Evolutionary conservation across 2,329 filamentous ascomycete species (phyloP).

Genomic region (Trichoderma semiorbis): DNA sequence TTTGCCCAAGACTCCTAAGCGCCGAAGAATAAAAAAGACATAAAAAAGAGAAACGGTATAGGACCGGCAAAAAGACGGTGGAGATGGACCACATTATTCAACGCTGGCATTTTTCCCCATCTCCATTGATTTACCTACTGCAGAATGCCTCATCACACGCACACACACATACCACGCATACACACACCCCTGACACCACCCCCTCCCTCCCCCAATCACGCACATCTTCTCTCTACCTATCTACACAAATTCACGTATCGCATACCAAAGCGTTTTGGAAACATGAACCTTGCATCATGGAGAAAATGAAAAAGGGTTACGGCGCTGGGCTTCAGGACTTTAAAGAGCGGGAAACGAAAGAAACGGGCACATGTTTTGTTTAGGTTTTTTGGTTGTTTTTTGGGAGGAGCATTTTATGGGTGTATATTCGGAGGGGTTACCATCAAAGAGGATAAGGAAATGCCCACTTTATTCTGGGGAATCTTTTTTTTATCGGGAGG

Average conservation of each 20-base stretch:
- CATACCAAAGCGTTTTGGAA: not conserved
- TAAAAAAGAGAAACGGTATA: not conserved
- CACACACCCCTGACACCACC: not conserved
- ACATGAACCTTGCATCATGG: not conserved
- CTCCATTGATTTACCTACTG: not conserved
- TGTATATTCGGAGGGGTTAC: not conserved
- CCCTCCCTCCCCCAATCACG: not conserved
- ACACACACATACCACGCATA: not conserved
- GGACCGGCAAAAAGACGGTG: not conserved
- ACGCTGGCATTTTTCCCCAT: not conserved
- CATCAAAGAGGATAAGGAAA: not conserved
- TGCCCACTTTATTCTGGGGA: not conserved
- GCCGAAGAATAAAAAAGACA: not conserved
- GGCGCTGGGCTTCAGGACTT: not conserved
- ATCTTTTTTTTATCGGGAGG: not conserved
- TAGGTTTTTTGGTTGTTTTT: not conserved
- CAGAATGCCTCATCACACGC: not conserved
- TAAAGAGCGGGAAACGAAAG: not conserved
- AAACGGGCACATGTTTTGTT: not conserved
- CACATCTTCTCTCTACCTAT: not conserved
- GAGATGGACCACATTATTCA: not conserved
- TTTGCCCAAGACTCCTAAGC: not conserved
- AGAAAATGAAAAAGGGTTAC: not conserved
- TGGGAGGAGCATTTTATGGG: not conserved
- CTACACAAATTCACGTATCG: not conserved